These are phyloP conservation scores for Quercus rubra DNA, from an alignment of 306 rosid genomes.

Conservation along the genomic window DNA sequence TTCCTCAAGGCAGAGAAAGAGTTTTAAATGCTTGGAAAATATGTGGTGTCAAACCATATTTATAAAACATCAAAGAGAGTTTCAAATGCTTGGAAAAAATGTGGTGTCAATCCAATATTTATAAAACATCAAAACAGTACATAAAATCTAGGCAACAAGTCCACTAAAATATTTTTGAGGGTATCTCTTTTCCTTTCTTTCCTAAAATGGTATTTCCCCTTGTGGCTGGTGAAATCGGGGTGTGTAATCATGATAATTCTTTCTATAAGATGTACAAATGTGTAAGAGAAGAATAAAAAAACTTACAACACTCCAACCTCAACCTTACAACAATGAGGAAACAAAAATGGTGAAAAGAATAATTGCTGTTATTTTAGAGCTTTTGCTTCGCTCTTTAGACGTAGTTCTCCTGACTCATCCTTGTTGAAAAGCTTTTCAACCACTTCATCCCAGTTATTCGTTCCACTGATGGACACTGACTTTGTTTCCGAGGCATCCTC, in stretches of 20 bases:
- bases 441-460: slow-evolving; percentile 65
- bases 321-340: neutral
- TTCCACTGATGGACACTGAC: slow-evolving; percentile 36
- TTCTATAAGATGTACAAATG: slow-evolving; percentile 13
- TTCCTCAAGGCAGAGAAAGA: no score
- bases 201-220: neutral
- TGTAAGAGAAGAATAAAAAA: neutral
- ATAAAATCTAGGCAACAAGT: neutral
- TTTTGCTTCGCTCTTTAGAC: slow-evolving; percentile 21
- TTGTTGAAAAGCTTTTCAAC: slow-evolving; percentile 60
- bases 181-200: neutral
- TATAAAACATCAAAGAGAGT: neutral
- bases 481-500: slow-evolving; percentile 13
- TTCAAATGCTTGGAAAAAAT: neutral
- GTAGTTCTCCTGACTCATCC: slow-evolving; percentile 28
- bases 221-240: neutral
- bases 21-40: no score
- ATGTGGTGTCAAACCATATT: neutral
- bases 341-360: neutral
- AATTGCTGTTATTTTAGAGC: slow-evolving; percentile 25
- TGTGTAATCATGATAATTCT: slow-evolving; percentile 1
- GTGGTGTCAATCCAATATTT: neutral
- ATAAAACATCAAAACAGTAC: neutral
- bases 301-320: neutral
- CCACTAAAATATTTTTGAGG: neutral